These are phyloP conservation scores for Penicillium cosmopolitanum DNA, from an alignment of 495 filamentous ascomycete genomes.

Conservation along the genomic window DNA sequence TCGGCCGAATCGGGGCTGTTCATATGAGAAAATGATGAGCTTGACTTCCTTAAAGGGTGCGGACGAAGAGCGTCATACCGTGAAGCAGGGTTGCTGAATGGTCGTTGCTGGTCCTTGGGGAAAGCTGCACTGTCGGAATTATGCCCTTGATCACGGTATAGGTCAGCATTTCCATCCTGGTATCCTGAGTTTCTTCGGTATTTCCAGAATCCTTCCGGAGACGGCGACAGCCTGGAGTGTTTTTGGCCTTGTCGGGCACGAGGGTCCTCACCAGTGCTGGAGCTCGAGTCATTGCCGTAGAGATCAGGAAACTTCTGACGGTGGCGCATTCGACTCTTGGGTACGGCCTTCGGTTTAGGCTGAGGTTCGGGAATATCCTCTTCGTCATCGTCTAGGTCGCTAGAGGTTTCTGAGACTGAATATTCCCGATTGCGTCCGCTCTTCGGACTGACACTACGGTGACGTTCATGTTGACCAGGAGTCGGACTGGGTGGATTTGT, in stretches of 20 bases:
- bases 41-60: not conserved
- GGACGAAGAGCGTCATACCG: constrained; percentile 22
- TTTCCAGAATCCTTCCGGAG: constrained; percentile 12
- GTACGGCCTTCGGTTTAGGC: constrained; percentile 46
- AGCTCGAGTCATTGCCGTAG: constrained; percentile 26
- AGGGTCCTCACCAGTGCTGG: constrained; percentile 39
- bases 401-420: constrained; percentile 42
- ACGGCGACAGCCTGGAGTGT: constrained; percentile 12
- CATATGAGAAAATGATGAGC: not conserved
- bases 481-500: constrained; percentile 41
- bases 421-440: constrained; percentile 30
- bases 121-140: constrained; percentile 44
- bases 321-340: constrained; percentile 45
- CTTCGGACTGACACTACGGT: constrained; percentile 48
- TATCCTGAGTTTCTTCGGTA: constrained; percentile 17
- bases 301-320: constrained; percentile 42
- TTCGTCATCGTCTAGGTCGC: constrained; percentile 33
- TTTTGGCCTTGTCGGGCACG: constrained; percentile 10
- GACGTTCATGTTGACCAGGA: constrained; percentile 30
- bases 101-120: constrained; percentile 22
- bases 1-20: constrained; percentile 13
- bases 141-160: constrained; percentile 35
- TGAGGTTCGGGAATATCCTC: constrained; percentile 23
- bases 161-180: constrained; percentile 32
- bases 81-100: constrained; percentile 18